These are phyloP conservation scores for Amanita pallidorosea DNA, from an alignment of 768 basidiomycete species.

Conservation along the genomic window DNA sequence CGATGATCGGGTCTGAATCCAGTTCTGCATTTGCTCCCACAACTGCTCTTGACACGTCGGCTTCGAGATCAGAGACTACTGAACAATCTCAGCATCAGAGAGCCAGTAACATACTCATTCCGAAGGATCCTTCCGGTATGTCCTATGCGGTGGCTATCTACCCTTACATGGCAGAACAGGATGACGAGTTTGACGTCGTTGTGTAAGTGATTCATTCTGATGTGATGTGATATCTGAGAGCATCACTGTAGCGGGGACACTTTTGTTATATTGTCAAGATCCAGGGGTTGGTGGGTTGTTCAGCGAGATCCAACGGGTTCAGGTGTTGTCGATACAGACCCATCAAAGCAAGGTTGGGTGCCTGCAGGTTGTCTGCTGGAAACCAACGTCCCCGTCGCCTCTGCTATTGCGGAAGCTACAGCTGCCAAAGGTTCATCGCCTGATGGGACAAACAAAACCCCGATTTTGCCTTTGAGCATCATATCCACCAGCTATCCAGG, in stretches of 20 bases:
- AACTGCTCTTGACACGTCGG: not conserved
- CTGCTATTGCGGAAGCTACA: slow-evolving; percentile 75
- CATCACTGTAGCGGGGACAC: slow-evolving; percentile 63
- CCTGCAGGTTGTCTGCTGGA: slow-evolving; percentile 95
- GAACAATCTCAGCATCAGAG: slow-evolving; percentile 7
- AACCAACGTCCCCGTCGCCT: slow-evolving; percentile 82
- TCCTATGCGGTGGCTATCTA: slow-evolving; percentile 98
- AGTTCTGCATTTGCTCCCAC: not conserved
- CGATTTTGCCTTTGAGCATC: slow-evolving; percentile 84
- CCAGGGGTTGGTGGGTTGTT: slow-evolving; percentile 99
- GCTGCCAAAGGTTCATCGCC: slow-evolving; percentile 40
- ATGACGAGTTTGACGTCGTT: slow-evolving; percentile 96
- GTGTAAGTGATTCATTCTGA: slow-evolving; percentile 49
- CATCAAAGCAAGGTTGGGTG: slow-evolving; percentile 89
- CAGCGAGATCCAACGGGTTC: slow-evolving; percentile 86
- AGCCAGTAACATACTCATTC: slow-evolving; percentile 12
- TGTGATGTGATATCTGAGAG: not conserved
- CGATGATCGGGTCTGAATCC: slow-evolving; percentile 5
- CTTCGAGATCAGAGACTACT: not conserved
- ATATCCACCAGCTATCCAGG: slow-evolving; percentile 98
- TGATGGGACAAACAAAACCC: slow-evolving; percentile 47
- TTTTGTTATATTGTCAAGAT: slow-evolving; percentile 84
- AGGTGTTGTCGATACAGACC: slow-evolving; percentile 67
- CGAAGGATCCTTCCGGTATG: slow-evolving; percentile 44
- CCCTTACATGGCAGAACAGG: slow-evolving; percentile 96